These are phyloP conservation scores for Pseudozyma hubeiensis DNA, from an alignment of 1,284 basidiomycete species.

Conservation along the genomic window DNA sequence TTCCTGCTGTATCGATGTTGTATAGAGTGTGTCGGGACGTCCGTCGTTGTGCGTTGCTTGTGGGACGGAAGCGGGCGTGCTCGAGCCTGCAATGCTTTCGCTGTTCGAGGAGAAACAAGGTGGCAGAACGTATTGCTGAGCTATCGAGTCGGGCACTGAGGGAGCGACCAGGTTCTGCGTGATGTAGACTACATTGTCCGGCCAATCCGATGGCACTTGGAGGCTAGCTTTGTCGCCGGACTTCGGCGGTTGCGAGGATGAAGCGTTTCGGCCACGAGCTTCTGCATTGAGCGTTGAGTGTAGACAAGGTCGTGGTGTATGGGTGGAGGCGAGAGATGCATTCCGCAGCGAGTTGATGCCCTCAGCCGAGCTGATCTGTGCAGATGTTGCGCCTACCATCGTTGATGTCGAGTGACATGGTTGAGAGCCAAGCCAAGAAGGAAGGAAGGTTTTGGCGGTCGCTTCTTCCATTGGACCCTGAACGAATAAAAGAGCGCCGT, in stretches of 20 bases:
- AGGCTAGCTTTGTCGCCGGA: neutral
- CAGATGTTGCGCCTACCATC: neutral
- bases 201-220: constrained; percentile 28
- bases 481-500: neutral
- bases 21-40: constrained; percentile 10
- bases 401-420: constrained; percentile 1
- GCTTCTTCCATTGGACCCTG: constrained; percentile 6
- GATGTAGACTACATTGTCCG: constrained; percentile 28
- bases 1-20: constrained; percentile 14
- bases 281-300: constrained; percentile 11
- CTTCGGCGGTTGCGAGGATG: neutral
- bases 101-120: neutral
- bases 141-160: constrained; percentile 18
- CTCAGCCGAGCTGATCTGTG: too few relatives aligned
- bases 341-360: constrained; percentile 11
- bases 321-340: neutral
- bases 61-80: neutral
- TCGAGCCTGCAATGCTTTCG: neutral
- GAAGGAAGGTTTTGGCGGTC: neutral
- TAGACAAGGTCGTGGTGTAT: constrained; percentile 7
- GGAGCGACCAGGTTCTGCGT: constrained; percentile 35
- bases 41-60: constrained; percentile 34
- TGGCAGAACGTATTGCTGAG: constrained; percentile 24
- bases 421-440: neutral
- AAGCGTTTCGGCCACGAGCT: constrained; percentile 6